Evolutionary conservation across 202 grass and related monocot species (phyloP), one percentile per base, ranked within the genome.

Genomic region (Musa balbisiana): DNA sequence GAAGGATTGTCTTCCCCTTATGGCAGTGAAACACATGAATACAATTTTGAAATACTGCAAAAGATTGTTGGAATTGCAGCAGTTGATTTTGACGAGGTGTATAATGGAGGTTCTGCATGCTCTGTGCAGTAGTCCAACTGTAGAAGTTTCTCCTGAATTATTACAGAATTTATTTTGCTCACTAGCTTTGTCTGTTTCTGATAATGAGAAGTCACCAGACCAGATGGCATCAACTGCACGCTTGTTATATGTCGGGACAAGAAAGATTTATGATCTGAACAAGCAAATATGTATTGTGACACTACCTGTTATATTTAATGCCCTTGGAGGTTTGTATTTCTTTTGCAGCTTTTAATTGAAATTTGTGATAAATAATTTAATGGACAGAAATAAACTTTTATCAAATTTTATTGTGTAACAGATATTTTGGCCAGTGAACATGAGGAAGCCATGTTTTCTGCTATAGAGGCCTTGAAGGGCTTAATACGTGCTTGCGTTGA

Each of bases 341-440:
- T 59, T 80, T 64, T 25, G 68, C 49, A 75, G 49, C 79, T 83
- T 12, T 9, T 43, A 80, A 78, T 76, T 82, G 69, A 2, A 9
- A 70, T 13, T 50, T 19, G 27, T 51, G 62, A 78, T 63, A 74
- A n/a, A 55, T 14, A 27, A 14, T 60, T 27, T 49, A 13, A 43
- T 43, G 33, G 33, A 5, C 33, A 6, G 33, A 43, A 43, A 43
- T 43, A 15, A 56, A 55, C 12, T n/a, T 50, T 76, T 10, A 17
- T 85, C 55, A 24, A 77, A 53, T 29, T 3, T 73, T 78, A 71
- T 78, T 16, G 72, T 33, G 52, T 26, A 71, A 80, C 75, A 97
- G 90, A 93, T 77, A 98, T 98, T 82, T 80, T 98, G 75, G 89
- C 88, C 76, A 91, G 85, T 86, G 88, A 93, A 51, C 90, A 93